phyloP scores from a whole-genome alignment of 2,329 filamentous ascomycete species.

The Pestalotiopsis sp. region DNA sequence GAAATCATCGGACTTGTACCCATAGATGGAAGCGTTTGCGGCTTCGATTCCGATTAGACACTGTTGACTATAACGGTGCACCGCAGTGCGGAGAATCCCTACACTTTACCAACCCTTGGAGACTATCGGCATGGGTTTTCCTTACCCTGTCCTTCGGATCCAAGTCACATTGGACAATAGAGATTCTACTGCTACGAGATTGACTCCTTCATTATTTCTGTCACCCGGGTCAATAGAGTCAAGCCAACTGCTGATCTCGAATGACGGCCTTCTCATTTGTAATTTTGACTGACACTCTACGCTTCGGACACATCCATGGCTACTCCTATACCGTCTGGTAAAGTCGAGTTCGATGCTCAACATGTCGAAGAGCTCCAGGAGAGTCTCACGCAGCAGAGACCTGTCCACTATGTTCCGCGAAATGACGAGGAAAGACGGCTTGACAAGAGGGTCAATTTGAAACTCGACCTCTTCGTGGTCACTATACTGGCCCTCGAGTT shows the following conservation, averaged over 20 bases:
- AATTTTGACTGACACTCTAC: neutral
- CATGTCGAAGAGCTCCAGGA: slow-evolving; percentile 15
- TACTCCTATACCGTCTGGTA: neutral
- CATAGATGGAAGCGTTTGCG: neutral
- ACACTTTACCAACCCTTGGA: neutral
- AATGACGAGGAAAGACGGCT: slow-evolving; percentile 17
- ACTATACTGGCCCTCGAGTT: slow-evolving; percentile 20
- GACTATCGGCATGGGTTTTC: too few species aligned
- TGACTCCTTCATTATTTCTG: too few species aligned
- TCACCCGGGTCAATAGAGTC: too few species aligned
- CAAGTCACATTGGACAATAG: too few species aligned
- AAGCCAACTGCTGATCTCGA: too few species aligned
- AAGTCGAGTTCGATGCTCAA: neutral
- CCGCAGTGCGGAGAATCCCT: neutral
- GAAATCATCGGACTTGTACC: neutral
- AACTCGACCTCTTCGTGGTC: slow-evolving; percentile 20
- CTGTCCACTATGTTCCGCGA: slow-evolving; percentile 16
- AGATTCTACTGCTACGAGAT: too few species aligned
- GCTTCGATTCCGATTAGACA: neutral
- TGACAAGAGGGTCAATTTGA: slow-evolving; percentile 20
- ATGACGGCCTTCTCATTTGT: neutral
- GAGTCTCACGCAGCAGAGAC: neutral
- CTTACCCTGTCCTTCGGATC: too few species aligned
- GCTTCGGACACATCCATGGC: neutral
- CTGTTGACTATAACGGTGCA: neutral